These are phyloP conservation scores for Sclerotinia minor DNA, from an alignment of 2,329 filamentous ascomycete genomes.

Conservation along the genomic window DNA sequence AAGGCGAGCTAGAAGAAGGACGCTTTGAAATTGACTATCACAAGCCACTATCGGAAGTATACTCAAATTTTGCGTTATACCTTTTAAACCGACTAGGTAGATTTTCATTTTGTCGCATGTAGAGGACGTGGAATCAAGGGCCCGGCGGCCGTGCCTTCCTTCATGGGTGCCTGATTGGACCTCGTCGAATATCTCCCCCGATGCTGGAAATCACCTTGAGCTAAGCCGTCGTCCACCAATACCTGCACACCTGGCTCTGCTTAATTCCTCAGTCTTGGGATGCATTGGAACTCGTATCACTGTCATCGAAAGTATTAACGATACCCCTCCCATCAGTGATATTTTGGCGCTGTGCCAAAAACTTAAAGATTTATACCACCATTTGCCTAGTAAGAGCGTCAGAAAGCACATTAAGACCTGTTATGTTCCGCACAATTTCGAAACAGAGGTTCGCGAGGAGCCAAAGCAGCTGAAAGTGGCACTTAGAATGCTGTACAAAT, in stretches of 20 bases:
- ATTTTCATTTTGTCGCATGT: background rate
- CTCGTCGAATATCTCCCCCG: rapidly evolving
- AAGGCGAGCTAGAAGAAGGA: too few relatives aligned
- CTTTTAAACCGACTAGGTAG: background rate
- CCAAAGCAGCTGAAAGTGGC: too few relatives aligned
- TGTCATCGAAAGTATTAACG: background rate
- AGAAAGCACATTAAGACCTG: too few relatives aligned
- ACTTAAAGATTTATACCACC: too few relatives aligned
- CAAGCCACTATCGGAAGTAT: background rate
- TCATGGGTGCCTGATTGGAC: conserved; percentile 8
- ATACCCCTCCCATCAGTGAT: background rate
- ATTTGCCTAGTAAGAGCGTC: too few relatives aligned
- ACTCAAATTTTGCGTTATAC: background rate
- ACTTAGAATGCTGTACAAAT: too few relatives aligned
- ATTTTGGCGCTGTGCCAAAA: background rate
- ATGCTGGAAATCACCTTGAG: background rate
- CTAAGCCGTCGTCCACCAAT: too few relatives aligned
- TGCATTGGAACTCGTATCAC: background rate
- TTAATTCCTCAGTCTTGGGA: background rate
- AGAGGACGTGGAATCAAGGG: background rate
- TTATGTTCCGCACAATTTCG: too few relatives aligned
- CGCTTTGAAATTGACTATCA: background rate
- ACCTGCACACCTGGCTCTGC: background rate
- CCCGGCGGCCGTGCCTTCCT: background rate
- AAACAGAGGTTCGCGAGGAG: too few relatives aligned